Percentiles rank a stretch among this genome's conserved stretches.
Evolutionary conservation across 306 rosid genomes (phyloP).

Genomic region (Neltuma alba): DNA sequence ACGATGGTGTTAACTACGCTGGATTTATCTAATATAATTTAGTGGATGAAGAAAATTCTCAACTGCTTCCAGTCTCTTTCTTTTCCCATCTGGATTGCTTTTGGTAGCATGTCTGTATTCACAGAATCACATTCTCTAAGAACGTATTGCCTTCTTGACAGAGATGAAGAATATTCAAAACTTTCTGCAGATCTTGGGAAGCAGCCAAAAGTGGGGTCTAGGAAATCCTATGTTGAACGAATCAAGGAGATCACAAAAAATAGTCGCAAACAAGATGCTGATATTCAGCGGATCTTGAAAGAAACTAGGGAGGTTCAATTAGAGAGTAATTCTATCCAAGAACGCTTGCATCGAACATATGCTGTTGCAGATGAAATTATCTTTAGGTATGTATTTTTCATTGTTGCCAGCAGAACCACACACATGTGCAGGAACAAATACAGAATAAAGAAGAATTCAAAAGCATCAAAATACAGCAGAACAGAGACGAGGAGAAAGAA

Average conservation of each 20-base stretch:
- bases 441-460: conserved; percentile 11
- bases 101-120: background rate
- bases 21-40: background rate
- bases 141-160: conserved; percentile 28
- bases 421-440: background rate
- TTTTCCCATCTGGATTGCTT: conserved; percentile 14
- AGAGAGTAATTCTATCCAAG: conserved; percentile 85
- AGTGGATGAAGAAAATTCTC: background rate
- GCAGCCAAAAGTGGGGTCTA: conserved; percentile 48
- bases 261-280: conserved; percentile 83
- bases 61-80: background rate
- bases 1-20: background rate
- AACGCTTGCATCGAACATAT: conserved; percentile 80
- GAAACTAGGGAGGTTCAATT: conserved; percentile 90
- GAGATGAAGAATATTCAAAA: conserved; percentile 49
- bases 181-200: conserved; percentile 45
- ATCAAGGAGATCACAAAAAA: conserved; percentile 85
- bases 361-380: conserved; percentile 82
- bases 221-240: conserved; percentile 75
- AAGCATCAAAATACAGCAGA: background rate
- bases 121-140: conserved; percentile 9
- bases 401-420: conserved; percentile 10
- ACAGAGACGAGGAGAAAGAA: background rate
- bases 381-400: conserved; percentile 62
- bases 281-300: conserved; percentile 73